Base-by-base conservation (phyloP, 2,329 filamentous ascomycete species). In the Clarireedia sp. region DNA sequence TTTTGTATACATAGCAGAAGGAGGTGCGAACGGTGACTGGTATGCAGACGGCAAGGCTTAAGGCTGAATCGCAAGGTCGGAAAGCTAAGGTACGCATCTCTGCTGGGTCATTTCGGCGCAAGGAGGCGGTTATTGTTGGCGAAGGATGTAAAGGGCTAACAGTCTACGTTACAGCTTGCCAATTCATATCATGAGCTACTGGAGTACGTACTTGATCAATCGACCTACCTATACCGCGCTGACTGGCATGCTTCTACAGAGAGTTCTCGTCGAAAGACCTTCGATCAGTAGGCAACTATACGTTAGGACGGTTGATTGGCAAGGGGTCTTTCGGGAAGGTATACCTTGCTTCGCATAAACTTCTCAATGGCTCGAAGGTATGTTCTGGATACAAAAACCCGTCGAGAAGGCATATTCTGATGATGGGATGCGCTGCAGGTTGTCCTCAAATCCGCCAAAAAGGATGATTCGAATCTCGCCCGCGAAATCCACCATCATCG, bases 271-370 rank as follows among this genome's bases (percentile, higher is more conserved):
- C 89, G 65, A 87, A 87, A 70, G 92, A 99, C 62, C 82, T 99
- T 63, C 86, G 87, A 67, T 89, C 86, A 54, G 94, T 99, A 59
- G 94, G 94, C 64, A 97, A 96, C 75, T 99, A 99, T 72, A 86
- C 85, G 37, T 80, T 99, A 56, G 94, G 94, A 46, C 85, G 85
- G 57, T 78, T 99, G 57, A 96, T 99, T 69, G 94, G 94, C 63
- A 99, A 97, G 70, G 94, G 94, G 56, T 96, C 91, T 61, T 99
- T 99, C 73, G 94, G 94, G 66, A 97, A 96, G 74, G 94, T 99
- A 67, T 99, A 99, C 72, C 79, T 99, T 57, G 94, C 92, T 57
- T 84, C 86, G 46, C 94, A 99, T 73, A 97, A 96, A 72, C 89
- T 99, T 71, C 97, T 90, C 67, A 96, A 96, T 83, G 92, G 91